phyloP scores from a whole-genome alignment of 2,329 filamentous ascomycete genomes.

The Cladosporium sp. region DNA sequence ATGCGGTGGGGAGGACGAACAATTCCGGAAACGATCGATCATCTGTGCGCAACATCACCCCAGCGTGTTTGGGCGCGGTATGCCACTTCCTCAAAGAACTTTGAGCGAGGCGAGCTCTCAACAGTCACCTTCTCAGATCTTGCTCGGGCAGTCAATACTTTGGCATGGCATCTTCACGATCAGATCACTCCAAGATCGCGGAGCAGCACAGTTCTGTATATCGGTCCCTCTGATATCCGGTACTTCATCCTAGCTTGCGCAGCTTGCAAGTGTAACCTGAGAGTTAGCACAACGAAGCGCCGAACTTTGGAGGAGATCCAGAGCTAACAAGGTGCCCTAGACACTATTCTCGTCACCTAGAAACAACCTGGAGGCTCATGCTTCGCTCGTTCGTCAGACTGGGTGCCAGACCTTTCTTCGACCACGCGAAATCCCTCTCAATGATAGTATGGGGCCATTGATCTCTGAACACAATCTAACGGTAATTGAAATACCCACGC shows the following conservation, averaged over 20 bases:
- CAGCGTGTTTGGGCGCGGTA: neutral
- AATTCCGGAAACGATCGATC: neutral
- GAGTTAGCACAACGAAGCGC: neutral
- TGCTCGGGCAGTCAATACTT: neutral
- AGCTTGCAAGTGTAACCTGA: constrained; percentile 18
- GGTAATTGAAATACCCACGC: neutral
- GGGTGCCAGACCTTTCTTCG: constrained; percentile 11
- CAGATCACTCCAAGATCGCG: neutral
- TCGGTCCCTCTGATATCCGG: constrained; percentile 21
- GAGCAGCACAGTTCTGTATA: constrained; percentile 17
- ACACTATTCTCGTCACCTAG: constrained; percentile 21
- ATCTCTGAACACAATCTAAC: neutral
- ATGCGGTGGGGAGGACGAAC: neutral
- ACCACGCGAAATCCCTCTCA: neutral
- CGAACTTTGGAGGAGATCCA: neutral
- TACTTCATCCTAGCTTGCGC: constrained; percentile 23
- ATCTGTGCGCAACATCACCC: neutral
- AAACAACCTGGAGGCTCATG: constrained; percentile 19
- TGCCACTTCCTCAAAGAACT: neutral
- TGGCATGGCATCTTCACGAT: neutral
- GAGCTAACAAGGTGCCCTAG: neutral
- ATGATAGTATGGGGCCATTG: neutral
- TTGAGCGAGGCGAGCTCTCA: neutral
- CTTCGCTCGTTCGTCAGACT: constrained; percentile 16
- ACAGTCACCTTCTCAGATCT: neutral